A percentile compares a stretch with the other conserved stretches of the same genome.
Evolutionary conservation across 2,329 filamentous ascomycete genomes (phyloP).

Genomic region (Fusarium cyanostomum): DNA sequence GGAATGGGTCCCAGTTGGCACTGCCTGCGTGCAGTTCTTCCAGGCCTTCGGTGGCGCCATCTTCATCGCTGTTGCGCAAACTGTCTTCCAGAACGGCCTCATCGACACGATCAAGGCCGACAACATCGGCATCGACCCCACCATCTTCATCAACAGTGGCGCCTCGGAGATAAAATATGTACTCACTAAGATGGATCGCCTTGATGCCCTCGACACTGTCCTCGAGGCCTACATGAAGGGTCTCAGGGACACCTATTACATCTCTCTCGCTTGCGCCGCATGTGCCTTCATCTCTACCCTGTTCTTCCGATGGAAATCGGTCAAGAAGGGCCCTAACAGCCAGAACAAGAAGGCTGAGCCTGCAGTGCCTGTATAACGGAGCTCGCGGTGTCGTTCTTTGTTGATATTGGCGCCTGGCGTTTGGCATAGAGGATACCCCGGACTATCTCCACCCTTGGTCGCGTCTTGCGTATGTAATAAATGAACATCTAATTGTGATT

Average conservation of each 20-base stretch:
- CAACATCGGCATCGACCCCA: constrained; percentile 57
- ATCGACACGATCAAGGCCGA: constrained; percentile 58
- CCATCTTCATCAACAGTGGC: constrained; percentile 61
- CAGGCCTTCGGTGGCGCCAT: constrained; percentile 73
- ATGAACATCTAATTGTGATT: constrained; percentile 17
- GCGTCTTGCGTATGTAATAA: constrained; percentile 23
- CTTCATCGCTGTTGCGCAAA: constrained; percentile 71
- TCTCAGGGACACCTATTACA: constrained; percentile 61
- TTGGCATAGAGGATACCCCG: constrained; percentile 42
- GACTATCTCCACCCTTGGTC: constrained; percentile 35
- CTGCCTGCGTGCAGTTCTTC: constrained; percentile 66
- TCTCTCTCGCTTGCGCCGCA: constrained; percentile 58
- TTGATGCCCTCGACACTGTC: constrained; percentile 55
- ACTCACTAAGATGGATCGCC: constrained; percentile 52
- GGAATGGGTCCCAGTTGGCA: constrained; percentile 60
- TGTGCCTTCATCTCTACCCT: constrained; percentile 56
- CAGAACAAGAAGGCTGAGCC: constrained; percentile 42
- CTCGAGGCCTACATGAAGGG: constrained; percentile 60
- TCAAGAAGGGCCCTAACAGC: constrained; percentile 54
- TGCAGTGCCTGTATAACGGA: constrained; percentile 37
- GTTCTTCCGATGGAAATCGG: constrained; percentile 63
- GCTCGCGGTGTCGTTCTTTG: neutral
- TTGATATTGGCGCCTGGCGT: constrained; percentile 34
- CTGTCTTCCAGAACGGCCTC: constrained; percentile 73
- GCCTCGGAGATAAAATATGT: constrained; percentile 60